Base-by-base conservation (phyloP, 768 basidiomycete genomes). In the Boletus edulis region DNA sequence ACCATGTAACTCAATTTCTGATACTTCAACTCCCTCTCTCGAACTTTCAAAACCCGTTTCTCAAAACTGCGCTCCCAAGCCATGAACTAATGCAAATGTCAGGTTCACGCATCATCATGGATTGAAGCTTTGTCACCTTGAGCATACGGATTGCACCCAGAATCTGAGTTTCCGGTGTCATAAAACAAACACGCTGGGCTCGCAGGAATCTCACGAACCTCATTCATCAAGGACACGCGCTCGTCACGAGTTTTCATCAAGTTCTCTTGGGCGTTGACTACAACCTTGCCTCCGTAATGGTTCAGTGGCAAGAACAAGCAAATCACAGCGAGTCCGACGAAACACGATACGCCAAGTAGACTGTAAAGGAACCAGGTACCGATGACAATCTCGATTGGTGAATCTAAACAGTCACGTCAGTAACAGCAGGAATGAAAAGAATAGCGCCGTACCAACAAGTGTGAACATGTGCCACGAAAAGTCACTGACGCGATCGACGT, bases 51-150 rank as follows among this genome's bases (percentile, higher is more conserved):
- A 1, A 94, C 85, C 11, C 78, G 79, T 22, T 78, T 76, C 71
- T 96, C 94, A 62, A 95, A 95, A 66, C 84, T 91, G 24, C 94
- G 84, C 69, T 97, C 94, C 94, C 85, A 87, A 15, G 92, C 94
- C 92, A 96, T 95, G 72, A 95, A 97, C 85, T 88, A 62, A 22
- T 41, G 37, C 3, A 6, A 29, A 27, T 12, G 42, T 70, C 34
- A 51, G 38, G 22, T 20, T 13, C 5, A 45, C 12, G 20, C 15
- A 14, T 3, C 17, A 37, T 32, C 1, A 2, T 8, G 7, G 27
- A 46, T 17, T 10, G 2, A 56, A 34, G 18, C 2, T 46, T 20
- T 41, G 47, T 58, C 45, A 73, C 79, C 67, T 96, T 95, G 62
- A 95, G 82, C 91, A 95, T 95, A 31, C 92, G 81, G 54, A 95